Base-by-base conservation (phyloP, 148 eudicot genomes). In the Rhododendron henanense region DNA sequence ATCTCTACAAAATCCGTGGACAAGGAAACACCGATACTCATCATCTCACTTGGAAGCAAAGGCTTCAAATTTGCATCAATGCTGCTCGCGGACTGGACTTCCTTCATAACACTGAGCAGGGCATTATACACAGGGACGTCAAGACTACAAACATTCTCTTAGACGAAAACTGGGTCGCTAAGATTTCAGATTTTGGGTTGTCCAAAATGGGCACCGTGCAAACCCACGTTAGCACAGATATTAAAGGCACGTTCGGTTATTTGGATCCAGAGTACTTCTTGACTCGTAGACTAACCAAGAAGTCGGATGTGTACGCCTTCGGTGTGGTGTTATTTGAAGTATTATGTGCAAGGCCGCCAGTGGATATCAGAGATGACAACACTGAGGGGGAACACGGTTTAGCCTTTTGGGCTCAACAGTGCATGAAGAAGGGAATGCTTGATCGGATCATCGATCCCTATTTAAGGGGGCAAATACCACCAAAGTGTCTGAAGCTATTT, bases 311-410 rank as follows among this genome's bases (percentile, higher is more conserved):
- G 3, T 87, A 85, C 25, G 87, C 89, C 13, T 87, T 87, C 79
- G 89, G 90, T 16, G 90, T 89, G 23, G 87, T 87, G 14, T 71
- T 89, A 74, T 71, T 87, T 4, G 90, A 89, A 85, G 87, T 87
- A 41, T 31, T 87, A 15, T 82, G 81, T 76, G 89, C 85, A 7
- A 89, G 86, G 55, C 81, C 84, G 4, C 86, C 89, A 8, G 77
- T 87, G 48, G 71, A 87, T 55, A 4, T 19, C 25, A 82, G 78
- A n/a, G 6, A 77, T 85, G 14, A 87, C 41, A 10, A n/a, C 11
- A 25, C n/a, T 1, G 91, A 87, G 48, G 87, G 87, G 51, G 67
- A 85, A 18, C 50, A 3, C 21, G 25, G 85, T 73, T 79, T 89
- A 51, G 39, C 83, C 1, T 19, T 3, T n/a, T 89, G 89, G 89